phyloP scores from a whole-genome alignment of 441 rosid genomes.

The Kokia cookei region DNA sequence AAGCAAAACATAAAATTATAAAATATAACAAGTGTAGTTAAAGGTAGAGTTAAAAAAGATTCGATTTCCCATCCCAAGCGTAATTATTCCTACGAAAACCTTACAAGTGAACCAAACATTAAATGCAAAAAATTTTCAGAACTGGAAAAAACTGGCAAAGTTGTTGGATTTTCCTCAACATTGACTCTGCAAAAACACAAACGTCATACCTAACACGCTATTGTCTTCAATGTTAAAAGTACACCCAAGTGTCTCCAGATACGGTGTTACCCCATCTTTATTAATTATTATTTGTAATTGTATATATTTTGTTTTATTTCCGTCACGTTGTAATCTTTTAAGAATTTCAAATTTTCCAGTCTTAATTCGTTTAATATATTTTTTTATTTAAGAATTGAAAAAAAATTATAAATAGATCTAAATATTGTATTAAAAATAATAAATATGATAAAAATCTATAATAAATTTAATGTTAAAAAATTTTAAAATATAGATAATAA shows the following conservation, averaged over 20 bases:
- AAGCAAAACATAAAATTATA: no score
- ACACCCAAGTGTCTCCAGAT: not conserved
- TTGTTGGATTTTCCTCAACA: not conserved
- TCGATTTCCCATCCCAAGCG: not conserved
- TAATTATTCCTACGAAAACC: not conserved
- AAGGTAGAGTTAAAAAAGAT: no score
- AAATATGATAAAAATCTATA: no score
- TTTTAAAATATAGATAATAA: no score
- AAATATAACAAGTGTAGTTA: no score
- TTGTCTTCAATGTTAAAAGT: not conserved
- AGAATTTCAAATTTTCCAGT: no score
- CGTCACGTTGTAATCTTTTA: no score
- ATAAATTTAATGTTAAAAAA: no score
- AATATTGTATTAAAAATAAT: no score
- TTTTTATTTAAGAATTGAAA: rapidly evolving
- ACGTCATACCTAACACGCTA: not conserved
- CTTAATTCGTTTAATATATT: no score
- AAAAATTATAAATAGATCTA: rapidly evolving
- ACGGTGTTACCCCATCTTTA: not conserved
- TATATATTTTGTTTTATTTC: no score
- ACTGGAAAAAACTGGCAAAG: not conserved
- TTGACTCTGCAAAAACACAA: not conserved
- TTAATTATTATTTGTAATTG: not conserved
- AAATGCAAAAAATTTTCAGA: not conserved
- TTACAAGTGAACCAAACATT: not conserved